These are phyloP conservation scores for Aspergillus neoniger DNA, from an alignment of 2,329 filamentous ascomycete species.

Conservation along the genomic window DNA sequence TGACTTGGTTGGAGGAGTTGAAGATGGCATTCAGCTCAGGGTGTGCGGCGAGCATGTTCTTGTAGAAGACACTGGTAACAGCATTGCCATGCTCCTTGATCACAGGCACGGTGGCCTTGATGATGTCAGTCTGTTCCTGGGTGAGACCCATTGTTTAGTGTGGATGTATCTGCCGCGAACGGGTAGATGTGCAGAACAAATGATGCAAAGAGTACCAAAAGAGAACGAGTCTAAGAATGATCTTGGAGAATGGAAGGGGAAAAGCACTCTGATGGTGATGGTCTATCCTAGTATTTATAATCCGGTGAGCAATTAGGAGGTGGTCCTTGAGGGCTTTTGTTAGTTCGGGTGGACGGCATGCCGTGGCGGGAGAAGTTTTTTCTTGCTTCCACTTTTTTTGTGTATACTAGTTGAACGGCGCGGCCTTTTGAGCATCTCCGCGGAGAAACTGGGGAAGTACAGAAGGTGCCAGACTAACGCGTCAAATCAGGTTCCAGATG, in stretches of 20 bases:
- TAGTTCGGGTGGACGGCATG: constrained; percentile 1
- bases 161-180: neutral
- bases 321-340: neutral
- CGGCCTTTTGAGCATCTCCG: constrained; percentile 2
- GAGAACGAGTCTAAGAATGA: no score
- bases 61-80: constrained; percentile 73
- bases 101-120: constrained; percentile 70
- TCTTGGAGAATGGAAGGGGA: neutral
- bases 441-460: constrained; percentile 8
- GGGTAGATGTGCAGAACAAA: neutral
- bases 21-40: constrained; percentile 70
- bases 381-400: neutral
- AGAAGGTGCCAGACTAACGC: neutral
- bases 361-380: constrained; percentile 9
- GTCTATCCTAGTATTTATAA: constrained; percentile 4
- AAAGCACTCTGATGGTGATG: neutral
- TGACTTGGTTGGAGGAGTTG: constrained; percentile 69
- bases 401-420: neutral
- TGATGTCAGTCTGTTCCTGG: constrained; percentile 62
- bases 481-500: neutral
- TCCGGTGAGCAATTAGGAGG: neutral
- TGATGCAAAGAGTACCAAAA: neutral
- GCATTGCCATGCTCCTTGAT: constrained; percentile 66
- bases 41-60: constrained; percentile 64
- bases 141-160: constrained; percentile 51